These are phyloP conservation scores for Entoloma clypeatum DNA, from an alignment of 1,284 basidiomycete genomes.

Conservation along the genomic window DNA sequence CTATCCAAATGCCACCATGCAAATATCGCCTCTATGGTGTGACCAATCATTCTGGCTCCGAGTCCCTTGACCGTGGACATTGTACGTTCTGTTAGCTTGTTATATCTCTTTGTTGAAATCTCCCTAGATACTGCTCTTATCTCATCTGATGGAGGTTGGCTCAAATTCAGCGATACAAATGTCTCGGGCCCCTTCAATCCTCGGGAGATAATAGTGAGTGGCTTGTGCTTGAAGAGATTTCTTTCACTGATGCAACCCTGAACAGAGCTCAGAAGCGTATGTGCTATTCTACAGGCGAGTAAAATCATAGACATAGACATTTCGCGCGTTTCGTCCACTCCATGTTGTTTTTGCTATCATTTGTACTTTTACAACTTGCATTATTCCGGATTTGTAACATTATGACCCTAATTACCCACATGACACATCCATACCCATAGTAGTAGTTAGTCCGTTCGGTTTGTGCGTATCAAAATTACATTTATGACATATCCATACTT, in stretches of 20 bases:
- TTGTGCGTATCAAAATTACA: conserved; percentile 37
- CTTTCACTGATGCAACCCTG: conserved; percentile 16
- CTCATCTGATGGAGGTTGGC: conserved; percentile 75
- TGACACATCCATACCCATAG: conserved; percentile 15
- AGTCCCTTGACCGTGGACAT: conserved; percentile 87
- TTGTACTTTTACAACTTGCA: conserved; percentile 23
- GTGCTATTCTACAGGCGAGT: conserved; percentile 83
- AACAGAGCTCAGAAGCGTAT: conserved; percentile 81
- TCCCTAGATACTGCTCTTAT: conserved; percentile 81
- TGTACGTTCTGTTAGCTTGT: conserved; percentile 55
- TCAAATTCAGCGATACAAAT: conserved; percentile 85
- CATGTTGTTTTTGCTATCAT: conserved; percentile 19
- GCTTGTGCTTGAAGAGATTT: conserved; percentile 1
- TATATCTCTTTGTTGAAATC: conserved; percentile 4
- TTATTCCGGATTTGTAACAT: conserved; percentile 24
- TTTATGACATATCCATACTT: conserved; percentile 47
- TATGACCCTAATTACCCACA: conserved; percentile 23
- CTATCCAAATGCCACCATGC: conserved; percentile 80
- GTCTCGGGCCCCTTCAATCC: conserved; percentile 59
- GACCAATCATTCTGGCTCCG: conserved; percentile 90
- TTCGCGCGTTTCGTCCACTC: conserved; percentile 10
- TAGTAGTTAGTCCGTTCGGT: conserved; percentile 11
- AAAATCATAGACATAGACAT: conserved; percentile 41
- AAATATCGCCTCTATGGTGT: conserved; percentile 87
- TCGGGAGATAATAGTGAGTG: conserved; percentile 81